Conservation (phyloP, 108 stramenopile genomes). For the Aurantiochytrium sp. region DNA sequence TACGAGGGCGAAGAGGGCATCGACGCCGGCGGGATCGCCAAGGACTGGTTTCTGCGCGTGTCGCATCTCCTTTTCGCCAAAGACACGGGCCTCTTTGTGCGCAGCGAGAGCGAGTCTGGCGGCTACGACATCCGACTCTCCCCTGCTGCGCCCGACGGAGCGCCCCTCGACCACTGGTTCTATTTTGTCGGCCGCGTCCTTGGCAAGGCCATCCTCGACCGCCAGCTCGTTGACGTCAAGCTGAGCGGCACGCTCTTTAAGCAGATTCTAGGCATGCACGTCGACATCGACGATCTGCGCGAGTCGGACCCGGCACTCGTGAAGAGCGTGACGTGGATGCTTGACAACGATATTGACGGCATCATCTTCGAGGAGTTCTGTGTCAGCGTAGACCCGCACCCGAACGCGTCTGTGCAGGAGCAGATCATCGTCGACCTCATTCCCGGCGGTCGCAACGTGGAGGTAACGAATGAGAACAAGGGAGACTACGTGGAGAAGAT, state of each 20-base stretch:
- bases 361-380: slow-evolving; percentile 85
- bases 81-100: slow-evolving; percentile 91
- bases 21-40: slow-evolving; percentile 93
- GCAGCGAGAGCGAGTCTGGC: slow-evolving; percentile 48
- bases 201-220: slow-evolving; percentile 92
- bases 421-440: slow-evolving; percentile 77
- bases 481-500: slow-evolving; percentile 85
- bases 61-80: slow-evolving; percentile 97
- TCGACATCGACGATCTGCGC: slow-evolving; percentile 84
- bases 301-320: slow-evolving; percentile 77
- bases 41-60: slow-evolving; percentile 91
- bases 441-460: slow-evolving; percentile 79
- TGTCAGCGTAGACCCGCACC: slow-evolving; percentile 76
- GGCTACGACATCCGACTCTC: slow-evolving; percentile 89
- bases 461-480: slow-evolving; percentile 88
- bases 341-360: slow-evolving; percentile 54
- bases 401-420: slow-evolving; percentile 44
- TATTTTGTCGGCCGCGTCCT: slow-evolving; percentile 91
- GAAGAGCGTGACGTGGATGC: slow-evolving; percentile 58
- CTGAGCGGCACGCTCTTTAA: slow-evolving; percentile 96
- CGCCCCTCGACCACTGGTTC: slow-evolving; percentile 87
- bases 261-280: slow-evolving; percentile 91
- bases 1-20: slow-evolving; percentile 92
- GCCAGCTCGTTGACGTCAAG: slow-evolving; percentile 92
- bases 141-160: slow-evolving; percentile 50